Conservation (phyloP, 768 basidiomycete genomes). For the Xerocomus brunneocitrinus region DNA sequence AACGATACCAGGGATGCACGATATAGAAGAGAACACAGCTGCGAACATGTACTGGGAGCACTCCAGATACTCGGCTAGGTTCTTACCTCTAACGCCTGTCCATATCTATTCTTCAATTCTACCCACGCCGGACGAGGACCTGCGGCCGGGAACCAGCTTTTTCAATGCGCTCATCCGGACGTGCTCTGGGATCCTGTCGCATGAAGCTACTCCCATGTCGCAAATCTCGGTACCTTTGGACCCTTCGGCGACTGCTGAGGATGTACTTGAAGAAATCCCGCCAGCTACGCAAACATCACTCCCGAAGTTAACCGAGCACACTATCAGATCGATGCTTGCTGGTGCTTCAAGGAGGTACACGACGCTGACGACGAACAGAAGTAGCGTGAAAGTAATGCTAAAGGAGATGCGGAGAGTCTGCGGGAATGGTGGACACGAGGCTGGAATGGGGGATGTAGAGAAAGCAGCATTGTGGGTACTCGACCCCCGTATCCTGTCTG, state of each 20-base stretch:
- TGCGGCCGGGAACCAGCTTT: constrained; percentile 27
- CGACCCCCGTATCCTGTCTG: constrained; percentile 60
- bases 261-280: constrained; percentile 38
- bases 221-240: neutral
- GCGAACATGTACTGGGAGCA: constrained; percentile 54
- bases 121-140: constrained; percentile 2
- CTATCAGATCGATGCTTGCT: constrained; percentile 65
- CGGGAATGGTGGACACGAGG: constrained; percentile 5
- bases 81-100: constrained; percentile 57
- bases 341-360: constrained; percentile 74
- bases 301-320: constrained; percentile 68
- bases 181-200: constrained; percentile 51
- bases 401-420: constrained; percentile 49
- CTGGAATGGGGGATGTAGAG: constrained; percentile 15
- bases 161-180: constrained; percentile 46
- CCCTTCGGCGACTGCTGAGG: neutral
- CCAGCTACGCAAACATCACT: constrained; percentile 52
- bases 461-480: constrained; percentile 64
- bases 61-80: constrained; percentile 53
- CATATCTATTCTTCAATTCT: constrained; percentile 40
- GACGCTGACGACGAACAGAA: constrained; percentile 81
- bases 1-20: neutral
- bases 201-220: constrained; percentile 27
- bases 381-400: constrained; percentile 72
- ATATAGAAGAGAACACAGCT: constrained; percentile 3